Evolutionary conservation across 768 basidiomycete genomes (phyloP), one percentile per base, ranked within the genome.

Genomic region (Xerocomellus intermedius): DNA sequence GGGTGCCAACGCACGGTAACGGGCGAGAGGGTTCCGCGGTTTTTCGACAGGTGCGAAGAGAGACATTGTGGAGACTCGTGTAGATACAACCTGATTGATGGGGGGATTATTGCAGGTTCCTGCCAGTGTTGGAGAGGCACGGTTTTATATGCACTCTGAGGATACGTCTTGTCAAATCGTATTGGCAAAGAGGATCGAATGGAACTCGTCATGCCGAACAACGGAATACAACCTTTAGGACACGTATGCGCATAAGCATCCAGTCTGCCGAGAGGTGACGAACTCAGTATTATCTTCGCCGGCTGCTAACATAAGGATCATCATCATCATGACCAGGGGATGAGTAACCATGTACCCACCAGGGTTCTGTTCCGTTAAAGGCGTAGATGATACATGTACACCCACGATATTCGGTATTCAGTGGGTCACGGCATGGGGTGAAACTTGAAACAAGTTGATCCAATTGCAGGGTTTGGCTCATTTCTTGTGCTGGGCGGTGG

Each of bases 1-100:
- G 2, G 75, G 72, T 7, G 73, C 68, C 22, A 79, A 66, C 12
- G 59, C 59, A 36, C 76, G 70, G 59, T 75, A 73, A n/a, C 62
- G 64, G 17, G 65, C 69, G 12, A 74, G 65, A 26, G 55, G 60
- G 6, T 64, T 66, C 16, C 41, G 37, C 1, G 68, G 70, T 21
- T 66, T 65, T 21, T 46, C 43, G 21, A 50, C 48, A n/a, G 43
- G 38, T 42, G 24, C 49, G 33, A 42, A 42, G 47, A 56, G 36
- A 39, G 53, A 39, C 60, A 56, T 54, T 2, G 32, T 43, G 4
- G 22, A 30, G 12, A 33, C 3, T 21, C 5, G 39, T 42, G 35
- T 33, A 32, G 35, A 24, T 35, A n/a, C 21, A 13, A 35, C 28
- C 22, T 17, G 8, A 12, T 19, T 9, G 32, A 26, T 21, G 42